A percentile compares a stretch with the other conserved stretches of the same genome.
phyloP scores from a whole-genome alignment of 495 filamentous ascomycete genomes.

The Chlorociboria aeruginascens region DNA sequence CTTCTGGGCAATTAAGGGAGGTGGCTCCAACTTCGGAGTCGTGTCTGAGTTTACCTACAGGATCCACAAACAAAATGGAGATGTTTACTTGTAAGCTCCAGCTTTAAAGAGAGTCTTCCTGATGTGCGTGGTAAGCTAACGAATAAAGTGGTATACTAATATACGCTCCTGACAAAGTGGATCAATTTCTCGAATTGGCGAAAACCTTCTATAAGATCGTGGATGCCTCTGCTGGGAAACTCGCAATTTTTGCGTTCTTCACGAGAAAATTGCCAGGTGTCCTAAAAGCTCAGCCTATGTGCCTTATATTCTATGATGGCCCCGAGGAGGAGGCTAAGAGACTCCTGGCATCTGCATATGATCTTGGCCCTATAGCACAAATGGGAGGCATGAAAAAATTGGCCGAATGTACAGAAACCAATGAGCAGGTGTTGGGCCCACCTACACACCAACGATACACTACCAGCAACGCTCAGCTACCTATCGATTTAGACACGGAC shows the following conservation, averaged over 20 bases:
- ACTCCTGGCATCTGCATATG: conserved; percentile 27
- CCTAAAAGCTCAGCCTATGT: not conserved
- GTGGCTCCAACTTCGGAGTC: conserved; percentile 35
- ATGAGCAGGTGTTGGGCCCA: not conserved
- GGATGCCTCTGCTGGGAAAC: not conserved
- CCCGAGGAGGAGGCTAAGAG: conserved; percentile 26
- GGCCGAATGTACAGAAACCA: not conserved
- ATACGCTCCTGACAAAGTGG: not conserved
- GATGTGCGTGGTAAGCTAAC: not conserved
- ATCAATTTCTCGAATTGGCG: not conserved
- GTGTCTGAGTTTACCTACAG: conserved; percentile 13
- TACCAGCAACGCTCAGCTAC: not conserved
- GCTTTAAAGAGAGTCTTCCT: not conserved
- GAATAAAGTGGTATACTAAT: not conserved
- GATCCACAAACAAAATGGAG: conserved; percentile 25
- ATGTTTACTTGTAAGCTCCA: not conserved
- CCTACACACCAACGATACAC: not conserved
- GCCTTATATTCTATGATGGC: conserved; percentile 36
- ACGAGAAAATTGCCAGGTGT: not conserved
- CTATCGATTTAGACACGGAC: not conserved
- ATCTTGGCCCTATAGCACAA: conserved; percentile 21
- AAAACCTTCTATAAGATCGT: not conserved
- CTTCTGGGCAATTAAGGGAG: conserved; percentile 37
- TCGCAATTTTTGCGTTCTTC: not conserved
- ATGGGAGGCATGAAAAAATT: not conserved